Evolutionary conservation across 1,139 yeast genomes (phyloP), one percentile per base, ranked within the genome.

Genomic region (Pichia sp.): DNA sequence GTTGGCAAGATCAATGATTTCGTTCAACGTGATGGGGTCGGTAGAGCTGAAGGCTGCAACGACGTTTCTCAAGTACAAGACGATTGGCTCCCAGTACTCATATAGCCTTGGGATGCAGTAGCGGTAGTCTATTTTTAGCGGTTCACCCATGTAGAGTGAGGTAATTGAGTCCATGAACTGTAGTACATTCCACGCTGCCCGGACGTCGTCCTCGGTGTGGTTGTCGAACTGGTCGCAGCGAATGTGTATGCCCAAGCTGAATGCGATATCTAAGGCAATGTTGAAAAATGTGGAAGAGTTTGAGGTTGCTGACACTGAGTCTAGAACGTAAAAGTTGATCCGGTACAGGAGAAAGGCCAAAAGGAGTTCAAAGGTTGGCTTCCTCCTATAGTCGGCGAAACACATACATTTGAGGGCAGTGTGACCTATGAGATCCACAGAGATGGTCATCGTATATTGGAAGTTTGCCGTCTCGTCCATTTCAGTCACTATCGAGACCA

Each of bases 81-180:
- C 10, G 30, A 45, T 11, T 45, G 54, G 52, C 30, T 47, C 54
- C 54, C 45, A 45, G 38, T 32, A 50, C 16, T 19, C 53, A 46
- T 8, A 45, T 43, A 45, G 42, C 23, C 51, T 48, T 4, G 58
- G 58, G 45, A 59, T 59, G 40, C 62, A 59, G 31, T 44, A 59
- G 5, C 49, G 54, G 41, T 63, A 63, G 52, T 61, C 58, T 23
- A 65, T 58, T 46, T 59, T 23, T 26, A 61, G 45, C 7, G 63
- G 61, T 1, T 54, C 51, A 1, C 68, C 68, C 16, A 59, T 47
- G 45, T 48, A 38, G 7, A 56, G 15, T 1, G 66, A 56, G 10
- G 43, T 30, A 11, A 44, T 8, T 8, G 63, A 59, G 53, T 64
- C 67, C 26, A 52, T 8, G 16, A 54, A 47, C 34, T 57, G 57